Percentiles rank a stretch among this genome's conserved stretches.
These are phyloP conservation scores for Zangia roseola DNA, from an alignment of 768 basidiomycete genomes.

Conservation along the genomic window DNA sequence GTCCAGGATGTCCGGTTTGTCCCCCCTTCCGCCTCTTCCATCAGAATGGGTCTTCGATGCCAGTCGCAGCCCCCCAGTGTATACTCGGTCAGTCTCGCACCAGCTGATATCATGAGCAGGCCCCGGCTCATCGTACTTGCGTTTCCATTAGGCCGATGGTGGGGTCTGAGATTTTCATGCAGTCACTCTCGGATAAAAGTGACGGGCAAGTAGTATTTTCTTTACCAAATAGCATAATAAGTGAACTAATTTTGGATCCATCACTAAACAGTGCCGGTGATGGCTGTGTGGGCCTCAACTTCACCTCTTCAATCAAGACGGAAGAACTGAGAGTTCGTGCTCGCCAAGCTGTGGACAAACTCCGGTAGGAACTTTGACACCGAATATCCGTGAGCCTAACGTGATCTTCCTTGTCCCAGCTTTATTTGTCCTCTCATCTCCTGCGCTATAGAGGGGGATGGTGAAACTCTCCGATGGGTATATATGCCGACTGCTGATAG, in stretches of 20 bases:
- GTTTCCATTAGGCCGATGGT: constrained; percentile 6
- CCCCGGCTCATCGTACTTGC: neutral
- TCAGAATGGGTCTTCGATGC: constrained; percentile 11
- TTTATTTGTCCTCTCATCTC: constrained; percentile 22
- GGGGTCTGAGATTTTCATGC: constrained; percentile 18
- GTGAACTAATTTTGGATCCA: neutral
- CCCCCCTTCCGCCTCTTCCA: neutral
- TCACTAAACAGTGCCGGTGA: constrained; percentile 12
- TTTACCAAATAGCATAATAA: neutral
- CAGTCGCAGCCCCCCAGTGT: constrained; percentile 7
- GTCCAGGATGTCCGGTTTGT: neutral
- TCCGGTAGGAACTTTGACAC: constrained; percentile 7
- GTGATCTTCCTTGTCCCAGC: neutral
- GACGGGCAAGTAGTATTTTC: constrained; percentile 12
- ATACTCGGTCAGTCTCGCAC: constrained; percentile 14
- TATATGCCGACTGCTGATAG: constrained; percentile 25
- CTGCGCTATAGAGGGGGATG: constrained; percentile 10
- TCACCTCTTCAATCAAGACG: constrained; percentile 5
- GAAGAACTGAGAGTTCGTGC: constrained; percentile 10
- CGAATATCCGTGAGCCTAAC: too few species aligned
- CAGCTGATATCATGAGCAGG: too few species aligned
- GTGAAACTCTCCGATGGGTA: constrained; percentile 19
- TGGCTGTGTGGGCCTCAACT: constrained; percentile 16
- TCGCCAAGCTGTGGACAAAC: constrained; percentile 16
- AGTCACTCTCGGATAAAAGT: constrained; percentile 7